Evolutionary conservation across 306 rosid species (phyloP).

Genomic region (Bauhinia variegata): DNA sequence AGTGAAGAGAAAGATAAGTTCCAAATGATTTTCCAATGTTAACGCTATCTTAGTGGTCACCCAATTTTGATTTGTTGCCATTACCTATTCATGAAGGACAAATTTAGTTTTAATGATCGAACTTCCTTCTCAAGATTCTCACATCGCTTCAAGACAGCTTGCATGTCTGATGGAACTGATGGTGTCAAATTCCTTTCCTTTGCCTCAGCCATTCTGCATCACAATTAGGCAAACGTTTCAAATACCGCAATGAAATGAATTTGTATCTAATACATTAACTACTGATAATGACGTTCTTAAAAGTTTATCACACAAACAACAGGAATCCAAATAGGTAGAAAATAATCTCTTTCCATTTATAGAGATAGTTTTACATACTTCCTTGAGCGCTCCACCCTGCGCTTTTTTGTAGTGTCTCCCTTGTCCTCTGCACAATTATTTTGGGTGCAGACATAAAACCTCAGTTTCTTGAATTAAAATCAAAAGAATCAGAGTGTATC

Average conservation of each 20-base stretch:
- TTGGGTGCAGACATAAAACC: neutral
- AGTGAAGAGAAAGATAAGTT: neutral
- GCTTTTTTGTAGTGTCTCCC: constrained; percentile 85
- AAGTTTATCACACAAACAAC: neutral
- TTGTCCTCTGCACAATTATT: constrained; percentile 68
- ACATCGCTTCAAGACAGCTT: constrained; percentile 81
- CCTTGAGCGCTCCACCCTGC: constrained; percentile 92
- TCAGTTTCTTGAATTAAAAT: too few species aligned
- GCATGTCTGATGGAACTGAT: constrained; percentile 80
- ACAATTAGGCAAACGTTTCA: constrained; percentile 7
- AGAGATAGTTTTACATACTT: constrained; percentile 60
- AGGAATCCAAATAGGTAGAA: neutral
- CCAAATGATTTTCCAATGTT: neutral
- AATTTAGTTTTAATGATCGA: constrained; percentile 79
- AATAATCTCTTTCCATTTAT: constrained; percentile 10
- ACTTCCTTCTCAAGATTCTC: constrained; percentile 96
- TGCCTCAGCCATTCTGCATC: constrained; percentile 94
- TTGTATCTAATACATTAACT: neutral
- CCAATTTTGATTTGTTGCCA: neutral
- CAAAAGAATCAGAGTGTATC: too few species aligned
- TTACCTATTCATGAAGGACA: constrained; percentile 98
- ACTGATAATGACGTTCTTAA: constrained; percentile 2
- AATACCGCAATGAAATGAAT: neutral
- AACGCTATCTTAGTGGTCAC: neutral
- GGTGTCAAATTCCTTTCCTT: constrained; percentile 88